Conservation (phyloP, 2,329 filamentous ascomycete genomes). For the Colletotrichum aenigma region DNA sequence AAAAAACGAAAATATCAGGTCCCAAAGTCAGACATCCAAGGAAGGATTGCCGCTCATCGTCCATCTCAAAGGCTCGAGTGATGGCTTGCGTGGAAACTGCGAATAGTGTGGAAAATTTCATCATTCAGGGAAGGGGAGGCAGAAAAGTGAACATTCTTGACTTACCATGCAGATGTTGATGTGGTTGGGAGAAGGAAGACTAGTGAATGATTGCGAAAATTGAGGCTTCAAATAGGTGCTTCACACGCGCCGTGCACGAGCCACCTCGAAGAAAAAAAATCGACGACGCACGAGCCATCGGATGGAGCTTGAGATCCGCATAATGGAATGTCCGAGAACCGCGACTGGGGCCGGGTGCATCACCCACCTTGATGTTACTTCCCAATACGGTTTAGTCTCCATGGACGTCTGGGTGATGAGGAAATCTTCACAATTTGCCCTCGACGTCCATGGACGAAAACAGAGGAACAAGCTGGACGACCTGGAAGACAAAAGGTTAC, state of each 20-base stretch:
- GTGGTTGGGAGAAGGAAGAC: neutral
- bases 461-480: neutral
- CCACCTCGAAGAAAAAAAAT: neutral
- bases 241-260: neutral
- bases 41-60: neutral
- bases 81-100: neutral
- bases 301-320: neutral
- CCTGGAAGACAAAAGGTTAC: neutral
- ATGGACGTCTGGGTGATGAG: neutral
- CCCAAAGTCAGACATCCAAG: neutral
- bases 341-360: neutral
- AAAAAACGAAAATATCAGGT: neutral
- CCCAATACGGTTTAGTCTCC: neutral
- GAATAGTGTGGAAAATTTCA: neutral
- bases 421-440: neutral
- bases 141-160: neutral
- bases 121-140: neutral
- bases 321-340: neutral
- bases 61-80: neutral
- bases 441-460: neutral
- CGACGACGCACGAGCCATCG: neutral
- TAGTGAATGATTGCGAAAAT: neutral
- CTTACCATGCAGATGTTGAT: neutral
- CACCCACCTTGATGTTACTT: neutral
- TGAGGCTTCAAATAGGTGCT: neutral